A percentile compares a stretch with the other conserved stretches of the same genome.
Evolutionary conservation across 169 alveolate species (phyloP).

Genomic region (Plasmodium coatneyi): DNA sequence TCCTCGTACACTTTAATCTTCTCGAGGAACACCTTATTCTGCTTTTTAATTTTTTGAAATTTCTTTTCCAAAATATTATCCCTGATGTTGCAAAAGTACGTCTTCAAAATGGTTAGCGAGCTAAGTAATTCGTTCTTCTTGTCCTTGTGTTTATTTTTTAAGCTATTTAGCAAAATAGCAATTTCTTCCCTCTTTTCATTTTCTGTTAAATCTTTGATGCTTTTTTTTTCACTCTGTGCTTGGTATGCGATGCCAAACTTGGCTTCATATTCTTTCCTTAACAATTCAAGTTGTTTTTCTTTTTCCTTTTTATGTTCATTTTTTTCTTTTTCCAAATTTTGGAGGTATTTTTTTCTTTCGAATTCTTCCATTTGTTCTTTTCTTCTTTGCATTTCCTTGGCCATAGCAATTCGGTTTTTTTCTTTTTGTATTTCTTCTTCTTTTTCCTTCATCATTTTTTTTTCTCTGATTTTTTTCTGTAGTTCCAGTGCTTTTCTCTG

Average conservation of each 20-base stretch:
- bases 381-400: slow-evolving; percentile 70
- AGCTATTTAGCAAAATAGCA: slow-evolving; percentile 63
- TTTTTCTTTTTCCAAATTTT: slow-evolving; percentile 57
- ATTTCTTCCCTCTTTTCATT: slow-evolving; percentile 72
- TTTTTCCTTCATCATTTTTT: slow-evolving; percentile 55
- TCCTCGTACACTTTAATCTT: slow-evolving; percentile 57
- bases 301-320: slow-evolving; percentile 73
- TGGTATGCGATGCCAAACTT: slow-evolving; percentile 64
- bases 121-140: slow-evolving; percentile 35
- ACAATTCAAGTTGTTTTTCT: slow-evolving; percentile 64
- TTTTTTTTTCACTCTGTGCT: slow-evolving; percentile 27
- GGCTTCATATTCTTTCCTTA: slow-evolving; percentile 73
- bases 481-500: slow-evolving; percentile 65
- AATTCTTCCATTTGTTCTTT: slow-evolving; percentile 72
- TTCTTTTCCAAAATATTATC: slow-evolving; percentile 67
- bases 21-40: slow-evolving; percentile 64
- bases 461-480: slow-evolving; percentile 69
- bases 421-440: slow-evolving; percentile 74
- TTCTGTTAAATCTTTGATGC: slow-evolving; percentile 50
- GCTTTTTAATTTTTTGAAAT: slow-evolving; percentile 65
- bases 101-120: slow-evolving; percentile 47
- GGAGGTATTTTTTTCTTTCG: slow-evolving; percentile 60
- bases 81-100: slow-evolving; percentile 42
- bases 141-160: slow-evolving; percentile 67
- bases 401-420: slow-evolving; percentile 67